Evolutionary conservation across 2,329 filamentous ascomycete species (phyloP), one percentile per base, ranked within the genome.

Genomic region (Trichoderma simmonsii): DNA sequence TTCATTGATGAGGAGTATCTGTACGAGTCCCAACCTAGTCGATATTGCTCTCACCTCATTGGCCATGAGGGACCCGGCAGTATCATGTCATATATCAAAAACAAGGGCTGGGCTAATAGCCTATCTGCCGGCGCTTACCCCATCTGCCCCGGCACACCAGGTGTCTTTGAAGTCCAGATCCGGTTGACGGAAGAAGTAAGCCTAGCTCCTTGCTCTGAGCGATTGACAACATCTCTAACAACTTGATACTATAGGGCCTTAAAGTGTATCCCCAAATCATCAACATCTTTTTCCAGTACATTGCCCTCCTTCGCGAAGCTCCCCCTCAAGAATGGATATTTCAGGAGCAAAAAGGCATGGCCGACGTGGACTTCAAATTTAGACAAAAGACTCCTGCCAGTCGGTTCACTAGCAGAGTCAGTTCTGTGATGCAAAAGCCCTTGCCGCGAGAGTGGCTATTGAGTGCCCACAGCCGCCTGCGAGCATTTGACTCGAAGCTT

Each of bases 311-410:
- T 71, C 90, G 90, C 74, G 93, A 97, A 77, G 87, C 87, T 3
- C 88, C 92, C 6, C 95, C 95, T 0, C 92, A 97, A 76, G 86
- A 97, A 80, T 98, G 96, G 96, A 94, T 98, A 72, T 95, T 96
- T 72, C 89, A 97, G 36, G 96, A 99, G 82, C 92, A 96, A 81
- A 95, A 94, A 81, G 91, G 91, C 43, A 90, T 98, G 83, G 91
- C 93, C 59, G 95, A 98, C 75, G 93, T 98, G 14, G 93, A 97
- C 76, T 99, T 99, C 86, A 93, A 92, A 75, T 99, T 97, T 83
- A 93, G 91, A 82, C 93, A 98, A 80, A 98, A 98, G 85, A 93
- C 91, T 2, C 93, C 93, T 1, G 94, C 95, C 2, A 96, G 92
- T 79, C 89, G 92, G 32, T 98, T 98, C 77, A 96, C 94, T 0